A percentile compares a stretch with the other conserved stretches of the same genome.
Evolutionary conservation across 805 yeast genomes (phyloP).

Genomic region (Candida vaughaniae): DNA sequence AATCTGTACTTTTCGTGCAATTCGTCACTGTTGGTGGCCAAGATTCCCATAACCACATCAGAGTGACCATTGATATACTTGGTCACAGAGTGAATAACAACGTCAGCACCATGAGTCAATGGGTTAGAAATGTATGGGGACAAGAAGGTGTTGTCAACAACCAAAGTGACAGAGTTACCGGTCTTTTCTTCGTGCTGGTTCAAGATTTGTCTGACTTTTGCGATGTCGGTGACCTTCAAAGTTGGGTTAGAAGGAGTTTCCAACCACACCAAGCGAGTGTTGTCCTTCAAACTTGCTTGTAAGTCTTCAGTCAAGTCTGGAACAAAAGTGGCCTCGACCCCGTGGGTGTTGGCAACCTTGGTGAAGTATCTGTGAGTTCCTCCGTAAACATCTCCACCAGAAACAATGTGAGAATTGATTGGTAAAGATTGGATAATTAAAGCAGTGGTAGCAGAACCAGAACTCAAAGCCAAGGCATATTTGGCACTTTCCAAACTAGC

Average conservation of each 20-base stretch:
- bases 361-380: constrained; percentile 92
- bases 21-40: constrained; percentile 63
- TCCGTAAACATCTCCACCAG: constrained; percentile 86
- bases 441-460: constrained; percentile 88
- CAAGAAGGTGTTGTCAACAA: constrained; percentile 85
- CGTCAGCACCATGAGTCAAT: constrained; percentile 77
- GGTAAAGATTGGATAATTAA: constrained; percentile 71
- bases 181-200: constrained; percentile 42
- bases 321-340: constrained; percentile 67
- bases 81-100: constrained; percentile 86
- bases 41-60: constrained; percentile 84
- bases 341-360: constrained; percentile 78
- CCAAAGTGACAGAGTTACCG: constrained; percentile 56
- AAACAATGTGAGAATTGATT: constrained; percentile 68
- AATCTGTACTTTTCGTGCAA: constrained; percentile 66
- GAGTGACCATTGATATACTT: constrained; percentile 92
- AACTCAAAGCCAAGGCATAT: constrained; percentile 72
- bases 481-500: constrained; percentile 78
- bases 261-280: constrained; percentile 80
- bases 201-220: constrained; percentile 57
- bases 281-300: constrained; percentile 51
- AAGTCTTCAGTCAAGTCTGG: constrained; percentile 62
- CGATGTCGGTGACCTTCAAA: constrained; percentile 72
- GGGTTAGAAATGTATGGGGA: constrained; percentile 89
- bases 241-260: constrained; percentile 92